Evolutionary conservation across 768 basidiomycete species (phyloP), one percentile per base, ranked within the genome.

Genomic region (Trametes villosa): DNA sequence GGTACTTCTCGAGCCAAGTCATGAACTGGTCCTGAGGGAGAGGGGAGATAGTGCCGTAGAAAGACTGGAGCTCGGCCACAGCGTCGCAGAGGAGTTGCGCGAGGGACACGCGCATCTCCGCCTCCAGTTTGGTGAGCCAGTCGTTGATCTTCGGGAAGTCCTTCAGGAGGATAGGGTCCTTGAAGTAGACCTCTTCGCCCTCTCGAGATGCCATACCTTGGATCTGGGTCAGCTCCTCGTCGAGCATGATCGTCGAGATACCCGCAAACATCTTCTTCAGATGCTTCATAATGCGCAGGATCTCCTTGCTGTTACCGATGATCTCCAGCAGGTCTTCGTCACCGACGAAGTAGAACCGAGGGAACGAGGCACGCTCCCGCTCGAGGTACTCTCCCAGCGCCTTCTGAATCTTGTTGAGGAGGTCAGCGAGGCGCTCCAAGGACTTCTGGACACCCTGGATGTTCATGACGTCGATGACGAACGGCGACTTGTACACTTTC

Each of bases 231-330:
- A 91, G 72, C 47, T 95, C 94, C 18, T 94, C 92, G 71, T 97
- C 93, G 27, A 98, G 81, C 67, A 79, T 82, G 66, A 98, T 82
- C 0, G 94, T 95, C 1, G 94, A 89, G 38, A 99, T 89, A 27
- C 97, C 97, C 22, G 97, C 97, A 75, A 99, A 99, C 97, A 99
- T 99, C 83, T 99, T 99, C 81, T 98, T 98, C 60, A 99, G 82
- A 77, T 98, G 97, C 68, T 99, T 99, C 93, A 97, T 94, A 75
- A 98, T 92, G 38, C 97, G 91, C 44, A 94, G 76, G 67, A 98
- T 97, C 70, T 98, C 96, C 75, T 98, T 99, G 83, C 94, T 97
- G 79, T 99, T 99, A 64, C 97, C 97, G 65, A 99, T 98, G 68
- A 99, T 99, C 75, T 99, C 97, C 63, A 99, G 82, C 62, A 99